A percentile compares a stretch with the other conserved stretches of the same genome.
phyloP scores from a whole-genome alignment of 1,284 basidiomycete genomes.

The Marasmius sp. region DNA sequence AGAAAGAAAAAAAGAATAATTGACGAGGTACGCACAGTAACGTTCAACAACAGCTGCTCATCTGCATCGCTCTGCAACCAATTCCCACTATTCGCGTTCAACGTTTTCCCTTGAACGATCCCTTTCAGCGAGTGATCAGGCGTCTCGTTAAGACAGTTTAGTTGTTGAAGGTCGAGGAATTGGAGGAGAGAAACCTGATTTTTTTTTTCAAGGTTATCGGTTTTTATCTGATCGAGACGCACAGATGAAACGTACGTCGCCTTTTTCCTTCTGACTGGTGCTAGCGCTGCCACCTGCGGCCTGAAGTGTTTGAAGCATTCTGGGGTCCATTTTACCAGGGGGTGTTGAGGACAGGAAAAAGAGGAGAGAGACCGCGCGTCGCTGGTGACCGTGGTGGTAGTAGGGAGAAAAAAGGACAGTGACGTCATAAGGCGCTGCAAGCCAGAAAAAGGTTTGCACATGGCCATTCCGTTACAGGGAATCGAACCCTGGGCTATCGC shows the following conservation, averaged over 20 bases:
- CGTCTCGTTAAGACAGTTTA: conserved; percentile 80
- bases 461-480: too few species aligned
- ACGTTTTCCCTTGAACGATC: conserved; percentile 50
- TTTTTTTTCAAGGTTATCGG: not conserved
- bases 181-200: conserved; percentile 57
- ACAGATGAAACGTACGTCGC: conserved; percentile 5
- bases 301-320: not conserved
- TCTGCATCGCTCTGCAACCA: conserved; percentile 81
- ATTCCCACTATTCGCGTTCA: conserved; percentile 39
- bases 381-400: too few species aligned
- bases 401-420: too few species aligned
- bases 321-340: not conserved
- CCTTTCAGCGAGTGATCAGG: conserved; percentile 57
- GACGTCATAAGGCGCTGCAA: too few species aligned
- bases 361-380: too few species aligned
- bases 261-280: conserved; percentile 9
- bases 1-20: not conserved
- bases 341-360: too few species aligned
- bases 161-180: conserved; percentile 57
- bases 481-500: too few species aligned
- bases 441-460: too few species aligned
- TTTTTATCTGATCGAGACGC: too few species aligned
- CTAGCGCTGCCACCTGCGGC: not conserved
- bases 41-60: conserved; percentile 72
- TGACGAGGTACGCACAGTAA: conserved; percentile 51